Base-by-base conservation (phyloP, 768 basidiomycete genomes). In the Trametes cinnabarina region DNA sequence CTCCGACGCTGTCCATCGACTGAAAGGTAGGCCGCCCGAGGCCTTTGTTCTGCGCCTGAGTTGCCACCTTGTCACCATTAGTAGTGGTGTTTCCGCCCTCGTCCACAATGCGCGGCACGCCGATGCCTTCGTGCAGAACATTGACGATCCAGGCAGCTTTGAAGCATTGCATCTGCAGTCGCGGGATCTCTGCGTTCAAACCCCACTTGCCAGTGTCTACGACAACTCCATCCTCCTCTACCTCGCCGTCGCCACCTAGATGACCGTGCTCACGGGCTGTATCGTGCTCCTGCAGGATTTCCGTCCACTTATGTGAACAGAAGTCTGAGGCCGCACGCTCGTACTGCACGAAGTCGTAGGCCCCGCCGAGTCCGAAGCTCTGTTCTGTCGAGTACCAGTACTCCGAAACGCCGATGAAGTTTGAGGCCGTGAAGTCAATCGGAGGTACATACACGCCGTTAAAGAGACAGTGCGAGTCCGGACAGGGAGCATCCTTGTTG, bases 341-440 rank as follows among this genome's bases (percentile, higher is more conserved):
- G 72, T 96, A 99, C 70, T 96, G 89, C 25, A 94, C 91, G 68
- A 92, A 96, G 70, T 98, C 91, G 76, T 98, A 99, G 20, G 94
- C 81, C 3, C 97, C 97, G 20, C 94, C 95, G 2, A 98, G 81
- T 1, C 92, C 92, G 65, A 97, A 94, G 47, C 98, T 89, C 71
- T 98, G 94, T 65, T 99, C 94, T 10, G 94, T 93, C 23, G 96
- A 98, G 73, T 98, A 98, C 96, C 96, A 99, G 71, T 98, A 99
- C 72, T 99, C 97, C 14, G 93, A 95, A 37, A 99, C 87, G 3
- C 97, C 97, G 65, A 99, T 97, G 71, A 98, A 99, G 54, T 88
- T 89, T 12, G 92, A 92, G 32, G 87, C 92, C 37, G 84, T 82
- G 71, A 98, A 99, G 74, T 98, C 92, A 68, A 98, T 98, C 1